These are phyloP conservation scores for Hanseniaspora osmophila DNA, from an alignment of 805 yeast genomes.

Conservation along the genomic window DNA sequence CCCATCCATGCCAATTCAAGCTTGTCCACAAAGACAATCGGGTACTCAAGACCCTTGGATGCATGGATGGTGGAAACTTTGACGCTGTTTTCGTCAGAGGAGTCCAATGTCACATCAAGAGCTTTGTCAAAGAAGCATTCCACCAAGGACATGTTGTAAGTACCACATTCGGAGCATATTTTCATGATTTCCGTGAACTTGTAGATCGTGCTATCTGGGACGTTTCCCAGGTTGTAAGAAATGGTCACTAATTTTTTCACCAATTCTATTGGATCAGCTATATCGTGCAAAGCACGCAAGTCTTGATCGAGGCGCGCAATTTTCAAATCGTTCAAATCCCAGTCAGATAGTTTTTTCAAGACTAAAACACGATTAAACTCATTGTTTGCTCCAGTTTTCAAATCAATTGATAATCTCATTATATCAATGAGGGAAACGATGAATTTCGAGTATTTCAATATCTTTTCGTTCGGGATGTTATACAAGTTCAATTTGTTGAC, in stretches of 20 bases:
- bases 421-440: conserved; percentile 30
- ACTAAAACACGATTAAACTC: neutral
- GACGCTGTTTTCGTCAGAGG: conserved; percentile 19
- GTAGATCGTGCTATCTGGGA: neutral
- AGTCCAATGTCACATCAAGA: conserved; percentile 8
- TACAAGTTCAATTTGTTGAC: conserved; percentile 25
- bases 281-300: neutral
- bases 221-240: neutral
- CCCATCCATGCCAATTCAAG: neutral
- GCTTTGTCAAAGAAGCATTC: conserved; percentile 24
- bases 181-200: conserved; percentile 18
- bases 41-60: conserved; percentile 63
- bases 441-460: conserved; percentile 9
- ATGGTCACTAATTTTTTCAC: neutral
- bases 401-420: conserved; percentile 18
- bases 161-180: conserved; percentile 14
- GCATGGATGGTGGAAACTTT: conserved; percentile 58
- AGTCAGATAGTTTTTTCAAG: neutral
- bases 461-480: conserved; percentile 30
- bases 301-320: neutral
- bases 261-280: neutral
- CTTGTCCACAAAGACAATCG: conserved; percentile 39
- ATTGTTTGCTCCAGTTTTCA: neutral
- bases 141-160: conserved; percentile 13
- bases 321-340: neutral